phyloP scores from a whole-genome alignment of 2,329 filamentous ascomycete species.

The Mariannaea elegans region DNA sequence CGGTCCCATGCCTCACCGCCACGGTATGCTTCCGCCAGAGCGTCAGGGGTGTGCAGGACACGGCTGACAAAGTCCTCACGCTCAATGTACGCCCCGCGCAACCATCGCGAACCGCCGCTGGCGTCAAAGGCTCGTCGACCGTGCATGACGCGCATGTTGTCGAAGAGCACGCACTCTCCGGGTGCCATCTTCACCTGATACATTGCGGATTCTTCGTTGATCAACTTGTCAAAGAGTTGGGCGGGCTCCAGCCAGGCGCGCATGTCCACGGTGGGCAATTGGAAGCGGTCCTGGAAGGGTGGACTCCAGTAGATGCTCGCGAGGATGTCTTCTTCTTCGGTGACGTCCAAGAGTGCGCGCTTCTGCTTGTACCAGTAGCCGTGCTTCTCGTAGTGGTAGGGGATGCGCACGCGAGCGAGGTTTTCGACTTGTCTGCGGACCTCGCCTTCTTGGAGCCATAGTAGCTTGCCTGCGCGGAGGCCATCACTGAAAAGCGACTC shows the following conservation, averaged over 20 bases:
- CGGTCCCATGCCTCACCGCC: conserved; percentile 37
- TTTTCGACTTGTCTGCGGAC: conserved; percentile 35
- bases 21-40: conserved; percentile 37
- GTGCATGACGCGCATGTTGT: conserved; percentile 87
- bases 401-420: conserved; percentile 58
- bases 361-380: conserved; percentile 68
- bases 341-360: conserved; percentile 62
- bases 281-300: conserved; percentile 75
- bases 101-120: conserved; percentile 74
- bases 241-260: conserved; percentile 59
- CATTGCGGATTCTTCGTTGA: conserved; percentile 67
- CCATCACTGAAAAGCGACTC: conserved; percentile 88
- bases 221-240: conserved; percentile 62
- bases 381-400: conserved; percentile 75
- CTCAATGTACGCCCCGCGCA: conserved; percentile 86
- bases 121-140: conserved; percentile 79
- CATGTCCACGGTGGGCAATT: conserved; percentile 32
- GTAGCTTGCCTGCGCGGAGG: conserved; percentile 63
- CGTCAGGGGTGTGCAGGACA: conserved; percentile 43
- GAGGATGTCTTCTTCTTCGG: conserved; percentile 31
- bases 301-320: conserved; percentile 71
- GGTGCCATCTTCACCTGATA: conserved; percentile 78
- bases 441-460: conserved; percentile 38
- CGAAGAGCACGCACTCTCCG: conserved; percentile 93
- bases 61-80: conserved; percentile 54